Base-by-base conservation (phyloP, 2,329 filamentous ascomycete genomes). In the Epichloe uncinata region DNA sequence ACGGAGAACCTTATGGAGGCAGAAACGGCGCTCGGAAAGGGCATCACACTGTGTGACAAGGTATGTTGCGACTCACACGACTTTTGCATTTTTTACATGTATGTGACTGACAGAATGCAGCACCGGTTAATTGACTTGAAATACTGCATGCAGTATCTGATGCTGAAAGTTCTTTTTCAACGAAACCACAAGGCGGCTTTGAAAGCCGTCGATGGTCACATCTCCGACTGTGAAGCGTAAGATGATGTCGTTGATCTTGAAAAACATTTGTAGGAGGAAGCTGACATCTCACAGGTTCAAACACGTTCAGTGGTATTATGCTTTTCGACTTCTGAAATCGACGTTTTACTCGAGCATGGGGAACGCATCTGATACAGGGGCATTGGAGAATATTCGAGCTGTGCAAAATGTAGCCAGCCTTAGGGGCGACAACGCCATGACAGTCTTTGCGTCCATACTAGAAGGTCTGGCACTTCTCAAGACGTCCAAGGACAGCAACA, bases 1-100 rank as follows among this genome's bases (percentile, higher is more conserved):
- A 90, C 85, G 2, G 82, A 86, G 35, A 89, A 89, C 55, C 69
- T 81, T 11, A 81, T 80, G 68, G 81, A 87, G 57, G 82, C 84
- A 1, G 85, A 90, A 63, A 84, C 81, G 12, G 73, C 81, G 3
- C 65, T 91, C 50, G 82, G 77, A 40, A 87, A 86, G 64, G 84
- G 84, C 6, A 81, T 86, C 49, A 75, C 78, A 2, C 69, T 85
- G 2, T 86, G 82, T 57, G 81, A 84, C 53, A 79, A 82, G 66
- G 78, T 80, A 64, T 54, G 60, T 20, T 42, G 30, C 22, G 33
- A 38, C 7, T 15, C 6, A 11, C 6, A 11, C 12, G 6, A n/a
- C 34, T n/a, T 3, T 16, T 41, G 3, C 15, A 41, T 26, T 5
- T 6, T 6, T 3, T 12, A 41, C 4, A 11, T 34, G 45, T 11